These are phyloP conservation scores for Amanita rubescens DNA, from an alignment of 768 basidiomycete genomes.

Conservation along the genomic window DNA sequence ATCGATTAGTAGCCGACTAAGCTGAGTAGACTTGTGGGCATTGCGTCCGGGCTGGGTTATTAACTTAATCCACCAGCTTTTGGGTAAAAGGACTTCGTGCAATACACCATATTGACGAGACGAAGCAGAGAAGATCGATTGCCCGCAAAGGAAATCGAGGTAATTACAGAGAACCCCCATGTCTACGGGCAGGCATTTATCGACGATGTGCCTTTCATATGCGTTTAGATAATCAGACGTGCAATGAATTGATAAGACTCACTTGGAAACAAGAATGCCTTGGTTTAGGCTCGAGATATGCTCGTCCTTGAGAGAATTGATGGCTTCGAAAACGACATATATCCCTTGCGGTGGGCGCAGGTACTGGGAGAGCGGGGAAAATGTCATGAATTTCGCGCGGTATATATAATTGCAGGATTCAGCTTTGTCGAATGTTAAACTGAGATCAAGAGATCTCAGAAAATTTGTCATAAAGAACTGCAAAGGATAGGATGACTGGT, in stretches of 20 bases:
- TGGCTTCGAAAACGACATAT: slow-evolving; percentile 17
- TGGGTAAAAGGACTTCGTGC: slow-evolving; percentile 45
- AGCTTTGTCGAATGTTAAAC: slow-evolving; percentile 29
- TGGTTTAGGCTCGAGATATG: slow-evolving; percentile 20
- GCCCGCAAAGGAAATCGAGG: slow-evolving; percentile 40
- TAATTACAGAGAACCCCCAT: slow-evolving; percentile 43
- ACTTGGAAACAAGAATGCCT: slow-evolving; percentile 37
- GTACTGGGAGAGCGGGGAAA: slow-evolving; percentile 11
- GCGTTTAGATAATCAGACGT: neutral
- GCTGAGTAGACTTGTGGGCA: slow-evolving; percentile 5
- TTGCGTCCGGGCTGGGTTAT: slow-evolving; percentile 11
- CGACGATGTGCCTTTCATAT: slow-evolving; percentile 36
- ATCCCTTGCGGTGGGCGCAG: slow-evolving; percentile 9
- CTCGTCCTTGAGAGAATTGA: slow-evolving; percentile 19
- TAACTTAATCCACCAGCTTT: slow-evolving; percentile 37
- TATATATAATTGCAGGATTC: slow-evolving; percentile 27
- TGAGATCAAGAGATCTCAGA: slow-evolving; percentile 28
- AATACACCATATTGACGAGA: slow-evolving; percentile 16
- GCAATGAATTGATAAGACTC: slow-evolving; percentile 11
- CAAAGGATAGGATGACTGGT: slow-evolving; percentile 18
- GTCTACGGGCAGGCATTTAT: slow-evolving; percentile 30
- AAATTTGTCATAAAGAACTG: slow-evolving; percentile 33
- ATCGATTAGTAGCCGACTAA: slow-evolving; percentile 15
- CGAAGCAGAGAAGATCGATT: slow-evolving; percentile 28
- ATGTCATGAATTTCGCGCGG: slow-evolving; percentile 22